These are phyloP conservation scores for Chaetomidium leptoderma DNA, from an alignment of 495 filamentous ascomycete genomes.

Conservation along the genomic window DNA sequence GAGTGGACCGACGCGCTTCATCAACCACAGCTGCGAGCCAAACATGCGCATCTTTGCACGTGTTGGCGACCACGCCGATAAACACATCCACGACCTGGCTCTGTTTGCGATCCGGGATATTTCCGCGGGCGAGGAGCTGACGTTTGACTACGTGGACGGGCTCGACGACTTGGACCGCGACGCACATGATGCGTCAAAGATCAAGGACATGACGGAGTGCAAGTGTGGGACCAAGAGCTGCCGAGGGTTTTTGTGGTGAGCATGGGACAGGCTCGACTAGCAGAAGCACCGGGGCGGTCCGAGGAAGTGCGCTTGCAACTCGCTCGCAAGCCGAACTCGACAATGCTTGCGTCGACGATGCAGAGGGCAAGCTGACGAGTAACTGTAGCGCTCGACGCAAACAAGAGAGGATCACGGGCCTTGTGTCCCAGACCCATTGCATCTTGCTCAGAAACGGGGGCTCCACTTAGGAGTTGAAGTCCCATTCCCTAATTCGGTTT, in stretches of 20 bases:
- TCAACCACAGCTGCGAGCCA: conserved; percentile 69
- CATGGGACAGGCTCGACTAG: not conserved
- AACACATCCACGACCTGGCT: conserved; percentile 75
- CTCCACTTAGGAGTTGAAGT: too few relatives aligned
- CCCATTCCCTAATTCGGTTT: too few relatives aligned
- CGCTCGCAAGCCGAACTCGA: too few relatives aligned
- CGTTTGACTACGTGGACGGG: conserved; percentile 77
- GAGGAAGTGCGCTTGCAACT: too few relatives aligned
- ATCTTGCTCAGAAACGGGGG: too few relatives aligned
- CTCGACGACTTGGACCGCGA: conserved; percentile 45
- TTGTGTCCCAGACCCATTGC: too few relatives aligned
- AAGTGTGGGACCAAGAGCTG: conserved; percentile 65
- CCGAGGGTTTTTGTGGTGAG: conserved; percentile 62
- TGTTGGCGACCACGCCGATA: conserved; percentile 70
- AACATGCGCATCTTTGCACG: conserved; percentile 81
- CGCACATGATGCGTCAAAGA: conserved; percentile 47
- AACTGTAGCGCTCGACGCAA: too few relatives aligned
- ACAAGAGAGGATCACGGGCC: too few relatives aligned
- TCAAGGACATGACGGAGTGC: conserved; percentile 53
- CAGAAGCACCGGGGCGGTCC: not conserved
- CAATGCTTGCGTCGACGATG: too few relatives aligned
- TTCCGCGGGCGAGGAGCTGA: conserved; percentile 64
- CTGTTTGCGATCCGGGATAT: conserved; percentile 78
- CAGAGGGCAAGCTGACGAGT: too few relatives aligned
- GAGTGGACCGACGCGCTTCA: conserved; percentile 61